Conservation (phyloP, 2,329 filamentous ascomycete genomes). For the Fusarium phyllophilum region DNA sequence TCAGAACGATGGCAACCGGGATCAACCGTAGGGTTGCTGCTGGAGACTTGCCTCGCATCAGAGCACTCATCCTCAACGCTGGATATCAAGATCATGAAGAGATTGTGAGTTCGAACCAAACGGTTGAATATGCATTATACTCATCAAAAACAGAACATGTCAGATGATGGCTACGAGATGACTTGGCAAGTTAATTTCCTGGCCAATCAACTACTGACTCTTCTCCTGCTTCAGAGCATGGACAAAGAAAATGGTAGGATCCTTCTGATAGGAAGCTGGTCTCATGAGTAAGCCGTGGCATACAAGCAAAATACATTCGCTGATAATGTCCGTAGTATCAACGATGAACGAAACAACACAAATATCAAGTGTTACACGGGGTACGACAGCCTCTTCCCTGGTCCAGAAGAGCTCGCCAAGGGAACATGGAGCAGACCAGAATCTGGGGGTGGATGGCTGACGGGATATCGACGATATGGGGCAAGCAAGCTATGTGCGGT, state of each 20-base stretch:
- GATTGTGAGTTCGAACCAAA: constrained; percentile 34
- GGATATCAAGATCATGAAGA: constrained; percentile 43
- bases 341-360: constrained; percentile 43
- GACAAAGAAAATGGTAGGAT: constrained; percentile 44
- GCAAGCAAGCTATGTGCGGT: constrained; percentile 52
- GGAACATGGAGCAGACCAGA: constrained; percentile 48
- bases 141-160: constrained; percentile 41
- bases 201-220: constrained; percentile 45
- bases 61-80: constrained; percentile 52
- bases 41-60: constrained; percentile 52
- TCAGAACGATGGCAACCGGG: constrained; percentile 41
- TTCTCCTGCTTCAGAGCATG: constrained; percentile 49
- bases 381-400: constrained; percentile 45
- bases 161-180: constrained; percentile 46
- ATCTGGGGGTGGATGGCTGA: constrained; percentile 43
- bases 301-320: not conserved
- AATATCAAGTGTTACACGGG: constrained; percentile 38
- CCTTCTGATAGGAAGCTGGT: constrained; percentile 47
- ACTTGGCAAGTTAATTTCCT: constrained; percentile 50
- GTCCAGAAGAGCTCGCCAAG: constrained; percentile 46
- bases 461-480: constrained; percentile 51
- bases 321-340: constrained; percentile 39
- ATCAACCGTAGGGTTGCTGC: constrained; percentile 46
- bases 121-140: not conserved
- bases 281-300: constrained; percentile 47